A percentile compares a stretch with the other conserved stretches of the same genome.
These are phyloP conservation scores for Beauveria sp. DNA, from an alignment of 2,329 filamentous ascomycete species.

Conservation along the genomic window DNA sequence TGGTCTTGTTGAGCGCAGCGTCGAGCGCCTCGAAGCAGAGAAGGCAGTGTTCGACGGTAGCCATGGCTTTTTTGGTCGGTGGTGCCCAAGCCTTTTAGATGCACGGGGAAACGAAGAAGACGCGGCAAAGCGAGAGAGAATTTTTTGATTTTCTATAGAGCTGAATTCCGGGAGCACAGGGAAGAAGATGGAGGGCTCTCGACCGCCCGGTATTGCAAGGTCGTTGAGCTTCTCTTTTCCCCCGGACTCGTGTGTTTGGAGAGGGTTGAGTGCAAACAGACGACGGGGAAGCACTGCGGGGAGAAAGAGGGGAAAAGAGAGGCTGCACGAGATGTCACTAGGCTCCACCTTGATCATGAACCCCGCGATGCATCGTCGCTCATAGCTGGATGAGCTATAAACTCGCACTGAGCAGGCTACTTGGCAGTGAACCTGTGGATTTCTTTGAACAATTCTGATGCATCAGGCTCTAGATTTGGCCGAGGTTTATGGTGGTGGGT, in stretches of 20 bases:
- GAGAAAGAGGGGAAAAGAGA: not conserved
- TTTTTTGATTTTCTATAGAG: not conserved
- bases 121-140: no score
- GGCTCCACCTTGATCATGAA: slow-evolving; percentile 2
- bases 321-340: not conserved
- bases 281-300: not conserved
- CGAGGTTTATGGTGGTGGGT: no score
- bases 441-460: no score
- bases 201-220: not conserved
- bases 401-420: not conserved
- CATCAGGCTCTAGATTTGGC: no score
- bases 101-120: no score
- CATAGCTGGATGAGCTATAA: not conserved
- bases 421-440: not conserved
- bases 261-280: not conserved
- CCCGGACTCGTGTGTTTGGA: not conserved
- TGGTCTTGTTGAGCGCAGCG: slow-evolving; percentile 64
- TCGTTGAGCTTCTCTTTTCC: not conserved
- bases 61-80: slow-evolving; percentile 49
- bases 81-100: no score
- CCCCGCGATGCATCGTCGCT: slow-evolving; percentile 4
- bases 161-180: no score
- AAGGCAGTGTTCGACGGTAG: slow-evolving; percentile 76
- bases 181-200: no score
- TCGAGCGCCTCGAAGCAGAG: slow-evolving; percentile 86